phyloP scores from a whole-genome alignment of 2,329 filamentous ascomycete species.

The Cercospora janseana region DNA sequence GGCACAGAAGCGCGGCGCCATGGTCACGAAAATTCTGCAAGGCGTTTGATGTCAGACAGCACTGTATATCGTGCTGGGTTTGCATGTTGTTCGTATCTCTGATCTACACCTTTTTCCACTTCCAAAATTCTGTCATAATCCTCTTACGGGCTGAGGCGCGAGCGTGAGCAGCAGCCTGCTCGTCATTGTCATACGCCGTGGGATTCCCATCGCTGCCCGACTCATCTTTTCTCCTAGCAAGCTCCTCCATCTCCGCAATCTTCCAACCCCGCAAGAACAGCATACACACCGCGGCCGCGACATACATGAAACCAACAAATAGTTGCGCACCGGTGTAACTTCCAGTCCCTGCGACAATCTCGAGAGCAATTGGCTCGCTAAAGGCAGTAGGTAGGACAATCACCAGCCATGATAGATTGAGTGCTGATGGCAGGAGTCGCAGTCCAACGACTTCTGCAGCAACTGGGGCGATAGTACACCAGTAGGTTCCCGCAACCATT shows the following conservation, averaged over 20 bases:
- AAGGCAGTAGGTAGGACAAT: conserved; percentile 69
- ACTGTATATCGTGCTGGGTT: not conserved
- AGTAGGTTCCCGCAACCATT: conserved; percentile 68
- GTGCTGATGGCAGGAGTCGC: conserved; percentile 63
- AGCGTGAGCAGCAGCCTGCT: conserved; percentile 25
- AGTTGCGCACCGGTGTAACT: conserved; percentile 59
- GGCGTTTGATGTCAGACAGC: not conserved
- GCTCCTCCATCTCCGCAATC: conserved; percentile 53
- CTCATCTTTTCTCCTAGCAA: conserved; percentile 37
- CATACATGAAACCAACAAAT: conserved; percentile 61
- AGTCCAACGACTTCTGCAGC: conserved; percentile 72
- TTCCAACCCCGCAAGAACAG: conserved; percentile 61
- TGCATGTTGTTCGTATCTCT: not conserved
- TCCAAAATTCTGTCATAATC: conserved; percentile 32
- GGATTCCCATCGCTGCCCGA: conserved; percentile 30
- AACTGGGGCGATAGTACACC: conserved; percentile 63
- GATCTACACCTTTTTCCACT: conserved; percentile 36
- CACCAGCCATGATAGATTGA: conserved; percentile 70
- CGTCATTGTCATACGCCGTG: conserved; percentile 25
- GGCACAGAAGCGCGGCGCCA: no score
- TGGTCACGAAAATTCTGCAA: no score
- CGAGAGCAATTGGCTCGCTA: conserved; percentile 55
- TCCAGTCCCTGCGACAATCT: conserved; percentile 51
- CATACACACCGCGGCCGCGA: conserved; percentile 55
- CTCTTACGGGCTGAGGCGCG: conserved; percentile 30